Evolutionary conservation across 2,329 filamentous ascomycete genomes (phyloP), one percentile per base, ranked within the genome.

Genomic region (Shiraia sp.): DNA sequence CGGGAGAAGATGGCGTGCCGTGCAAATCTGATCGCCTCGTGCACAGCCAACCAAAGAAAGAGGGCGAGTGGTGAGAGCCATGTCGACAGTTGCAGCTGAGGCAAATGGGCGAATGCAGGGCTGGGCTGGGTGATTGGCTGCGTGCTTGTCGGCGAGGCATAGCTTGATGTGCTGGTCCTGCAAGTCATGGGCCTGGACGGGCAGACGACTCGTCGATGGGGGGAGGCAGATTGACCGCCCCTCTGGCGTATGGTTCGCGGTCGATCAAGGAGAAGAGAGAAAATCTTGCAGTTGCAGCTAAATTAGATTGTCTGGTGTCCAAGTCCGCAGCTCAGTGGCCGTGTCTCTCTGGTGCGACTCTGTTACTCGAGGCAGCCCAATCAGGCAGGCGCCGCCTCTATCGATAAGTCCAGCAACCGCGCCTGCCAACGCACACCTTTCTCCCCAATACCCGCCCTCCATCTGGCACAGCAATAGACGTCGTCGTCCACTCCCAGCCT

Each of bases 351-450:
- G n/a, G n/a, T n/a, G n/a, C n/a, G n/a, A n/a, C n/a, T n/a, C n/a
- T n/a, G n/a, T n/a, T n/a, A n/a, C n/a, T n/a, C n/a, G n/a, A n/a
- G n/a, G n/a, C n/a, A n/a, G n/a, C n/a, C n/a, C n/a, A n/a, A n/a
- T n/a, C n/a, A n/a, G n/a, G n/a, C n/a, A n/a, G n/a, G n/a, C n/a
- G n/a, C n/a, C n/a, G n/a, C n/a, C n/a, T n/a, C n/a, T n/a, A n/a
- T n/a, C n/a, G 47, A 46, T 36, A 47, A 47, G 50, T 41, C 37
- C 45, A 46, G 55, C 49, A 53, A 59, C 35, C 56, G 54, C 54
- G 56, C 46, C 48, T 49, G 49, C 51, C 49, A 53, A 52, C 43
- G 42, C 42, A 55, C 43, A 29, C 14, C 33, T 42, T 44, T 50
- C 49, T n/a, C n/a, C n/a, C 51, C 53, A 55, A 47, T 42, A 49